A percentile compares a stretch with the other conserved stretches of the same genome.
Evolutionary conservation across 306 rosid species (phyloP).

Genomic region (Lithocarpus polystachyus): DNA sequence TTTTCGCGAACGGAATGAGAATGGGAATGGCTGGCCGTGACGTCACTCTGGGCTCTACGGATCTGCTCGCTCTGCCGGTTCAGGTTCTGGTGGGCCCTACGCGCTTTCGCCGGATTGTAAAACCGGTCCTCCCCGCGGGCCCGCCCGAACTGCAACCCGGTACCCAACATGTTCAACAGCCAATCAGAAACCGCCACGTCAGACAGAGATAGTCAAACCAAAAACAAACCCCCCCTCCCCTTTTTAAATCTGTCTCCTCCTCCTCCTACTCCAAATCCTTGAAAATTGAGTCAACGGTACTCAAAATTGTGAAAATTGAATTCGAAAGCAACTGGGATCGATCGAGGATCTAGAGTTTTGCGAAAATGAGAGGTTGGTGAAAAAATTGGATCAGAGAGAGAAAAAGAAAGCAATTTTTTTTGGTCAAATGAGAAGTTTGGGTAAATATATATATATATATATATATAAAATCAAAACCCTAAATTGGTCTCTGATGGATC

Average conservation of each 20-base stretch:
- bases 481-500: slow-evolving; percentile 46
- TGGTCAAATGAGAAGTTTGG: neutral
- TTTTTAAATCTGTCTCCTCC: neutral
- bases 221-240: neutral
- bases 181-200: neutral
- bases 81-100: slow-evolving; percentile 40
- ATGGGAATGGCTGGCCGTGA: slow-evolving; percentile 30
- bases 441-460: neutral
- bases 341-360: slow-evolving; percentile 8
- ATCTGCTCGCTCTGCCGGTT: slow-evolving; percentile 39
- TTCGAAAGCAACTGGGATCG: neutral
- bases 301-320: neutral
- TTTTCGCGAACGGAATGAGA: slow-evolving; percentile 20
- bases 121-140: slow-evolving; percentile 74
- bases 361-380: slow-evolving; percentile 5
- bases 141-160: slow-evolving; percentile 56
- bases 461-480: neutral
- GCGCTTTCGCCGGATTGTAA: slow-evolving; percentile 47
- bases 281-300: slow-evolving; percentile 42
- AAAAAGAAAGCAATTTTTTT: neutral
- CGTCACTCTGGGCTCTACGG: slow-evolving; percentile 54
- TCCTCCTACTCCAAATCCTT: slow-evolving; percentile 14
- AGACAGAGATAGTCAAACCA: slow-evolving; percentile 3
- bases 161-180: slow-evolving; percentile 50
- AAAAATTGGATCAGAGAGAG: slow-evolving; percentile 23